phyloP scores from a whole-genome alignment of 805 yeast species.

The Limtongozyma cylindracea region DNA sequence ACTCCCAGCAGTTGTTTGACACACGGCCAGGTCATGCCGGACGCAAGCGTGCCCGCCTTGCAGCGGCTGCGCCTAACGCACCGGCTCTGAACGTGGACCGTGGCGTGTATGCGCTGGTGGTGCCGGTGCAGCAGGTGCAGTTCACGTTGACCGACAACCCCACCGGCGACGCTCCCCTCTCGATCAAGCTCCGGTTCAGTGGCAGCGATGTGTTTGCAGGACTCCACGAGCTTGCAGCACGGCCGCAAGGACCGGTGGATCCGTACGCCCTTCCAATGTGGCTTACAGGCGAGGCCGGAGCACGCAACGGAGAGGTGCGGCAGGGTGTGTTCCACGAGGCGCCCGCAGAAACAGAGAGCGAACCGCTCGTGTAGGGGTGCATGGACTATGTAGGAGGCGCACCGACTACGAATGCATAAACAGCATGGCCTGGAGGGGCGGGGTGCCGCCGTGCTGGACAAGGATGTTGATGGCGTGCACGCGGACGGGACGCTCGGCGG shows the following conservation, averaged over 20 bases:
- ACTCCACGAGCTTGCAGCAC: conserved; percentile 33
- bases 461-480: too few relatives aligned
- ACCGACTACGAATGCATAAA: too few relatives aligned
- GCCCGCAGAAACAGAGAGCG: too few relatives aligned
- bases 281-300: conserved; percentile 57
- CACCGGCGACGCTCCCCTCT: conserved; percentile 1
- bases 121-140: conserved; percentile 29
- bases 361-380: too few relatives aligned
- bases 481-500: too few relatives aligned
- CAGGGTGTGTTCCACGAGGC: conserved; percentile 1
- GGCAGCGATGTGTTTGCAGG: conserved; percentile 69
- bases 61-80: conserved; percentile 3
- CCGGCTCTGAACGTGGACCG: not conserved
- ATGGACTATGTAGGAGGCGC: too few relatives aligned
- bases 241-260: conserved; percentile 12
- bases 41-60: too few relatives aligned
- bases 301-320: conserved; percentile 17
- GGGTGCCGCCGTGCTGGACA: too few relatives aligned
- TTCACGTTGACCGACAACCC: conserved; percentile 13
- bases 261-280: conserved; percentile 42
- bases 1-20: conserved; percentile 13
- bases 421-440: too few relatives aligned
- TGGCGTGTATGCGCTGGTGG: conserved; percentile 21
- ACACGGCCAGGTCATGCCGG: too few relatives aligned
- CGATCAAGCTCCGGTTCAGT: conserved; percentile 14